phyloP scores from a whole-genome alignment of 805 yeast genomes.

The Schwanniomyces vanrijiae region DNA sequence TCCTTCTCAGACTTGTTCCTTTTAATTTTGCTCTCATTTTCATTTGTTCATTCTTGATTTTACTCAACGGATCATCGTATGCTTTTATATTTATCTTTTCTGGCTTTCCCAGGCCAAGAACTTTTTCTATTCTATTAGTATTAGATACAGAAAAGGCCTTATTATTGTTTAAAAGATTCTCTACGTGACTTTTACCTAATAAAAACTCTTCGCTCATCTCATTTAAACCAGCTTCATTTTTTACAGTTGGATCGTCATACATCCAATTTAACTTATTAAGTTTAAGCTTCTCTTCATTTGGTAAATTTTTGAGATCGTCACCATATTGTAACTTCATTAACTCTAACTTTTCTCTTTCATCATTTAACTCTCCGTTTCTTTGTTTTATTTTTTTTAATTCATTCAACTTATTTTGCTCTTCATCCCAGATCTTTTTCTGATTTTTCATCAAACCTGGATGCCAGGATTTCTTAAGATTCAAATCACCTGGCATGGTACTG shows the following conservation, averaged over 20 bases:
- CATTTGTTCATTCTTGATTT: conserved; percentile 23
- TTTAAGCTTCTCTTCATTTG: conserved; percentile 32
- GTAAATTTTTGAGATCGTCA: conserved; percentile 34
- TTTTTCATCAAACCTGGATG: conserved; percentile 86
- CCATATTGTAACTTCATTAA: conserved; percentile 48
- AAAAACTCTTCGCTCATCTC: conserved; percentile 33
- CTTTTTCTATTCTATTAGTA: conserved; percentile 22
- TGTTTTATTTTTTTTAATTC: conserved; percentile 66
- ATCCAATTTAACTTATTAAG: conserved; percentile 75
- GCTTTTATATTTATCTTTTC: neutral
- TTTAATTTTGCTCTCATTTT: conserved; percentile 7
- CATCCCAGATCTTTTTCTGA: conserved; percentile 80
- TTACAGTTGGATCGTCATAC: conserved; percentile 61
- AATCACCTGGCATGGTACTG: conserved; percentile 64
- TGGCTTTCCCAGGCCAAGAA: conserved; percentile 18
- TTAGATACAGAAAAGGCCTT: conserved; percentile 39
- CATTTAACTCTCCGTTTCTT: conserved; percentile 59
- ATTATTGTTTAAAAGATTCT: conserved; percentile 55
- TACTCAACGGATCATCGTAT: conserved; percentile 49
- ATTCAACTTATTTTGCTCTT: conserved; percentile 74
- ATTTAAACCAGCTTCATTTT: conserved; percentile 36
- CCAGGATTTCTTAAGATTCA: conserved; percentile 94
- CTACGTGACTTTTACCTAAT: conserved; percentile 39
- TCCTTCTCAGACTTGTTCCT: neutral
- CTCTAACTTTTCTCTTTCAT: conserved; percentile 61